Evolutionary conservation across 2,329 filamentous ascomycete species (phyloP).

Genomic region (Colletotrichum truncatum): DNA sequence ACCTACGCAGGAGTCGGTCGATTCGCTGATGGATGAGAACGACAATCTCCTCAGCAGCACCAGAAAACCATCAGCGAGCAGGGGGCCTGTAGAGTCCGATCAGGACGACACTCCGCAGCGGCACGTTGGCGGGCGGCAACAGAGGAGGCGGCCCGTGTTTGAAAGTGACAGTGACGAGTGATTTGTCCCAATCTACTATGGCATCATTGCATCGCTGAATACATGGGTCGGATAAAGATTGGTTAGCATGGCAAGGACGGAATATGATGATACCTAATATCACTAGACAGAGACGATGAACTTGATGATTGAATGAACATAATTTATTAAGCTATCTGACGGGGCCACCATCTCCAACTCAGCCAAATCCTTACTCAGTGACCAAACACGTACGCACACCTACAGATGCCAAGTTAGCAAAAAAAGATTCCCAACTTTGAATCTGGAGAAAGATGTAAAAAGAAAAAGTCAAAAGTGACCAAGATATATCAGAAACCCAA

Average conservation of each 20-base stretch:
- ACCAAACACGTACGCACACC: not conserved
- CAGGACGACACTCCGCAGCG: constrained; percentile 8
- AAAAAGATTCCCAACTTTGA: not conserved
- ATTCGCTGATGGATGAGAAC: constrained; percentile 33
- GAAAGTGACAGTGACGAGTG: constrained; percentile 37
- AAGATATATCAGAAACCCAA: constrained; percentile 55
- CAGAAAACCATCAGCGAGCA: not conserved
- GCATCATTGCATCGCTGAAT: no score
- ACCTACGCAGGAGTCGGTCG: constrained; percentile 47
- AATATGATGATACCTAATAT: not conserved
- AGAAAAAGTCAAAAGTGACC: not conserved
- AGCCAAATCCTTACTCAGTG: not conserved
- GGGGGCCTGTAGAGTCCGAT: constrained; percentile 6
- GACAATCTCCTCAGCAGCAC: constrained; percentile 8
- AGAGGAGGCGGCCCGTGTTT: constrained; percentile 25
- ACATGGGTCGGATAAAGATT: not conserved
- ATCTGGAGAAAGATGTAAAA: not conserved
- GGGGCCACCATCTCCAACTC: no score
- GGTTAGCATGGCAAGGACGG: not conserved
- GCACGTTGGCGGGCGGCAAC: not conserved
- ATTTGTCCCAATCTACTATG: not conserved
- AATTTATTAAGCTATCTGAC: not conserved
- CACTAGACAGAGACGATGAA: not conserved
- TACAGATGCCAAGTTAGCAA: constrained; percentile 1
- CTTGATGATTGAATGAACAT: constrained; percentile 19